phyloP scores from a whole-genome alignment of 345 rosid species.

The Brassica juncea region DNA sequence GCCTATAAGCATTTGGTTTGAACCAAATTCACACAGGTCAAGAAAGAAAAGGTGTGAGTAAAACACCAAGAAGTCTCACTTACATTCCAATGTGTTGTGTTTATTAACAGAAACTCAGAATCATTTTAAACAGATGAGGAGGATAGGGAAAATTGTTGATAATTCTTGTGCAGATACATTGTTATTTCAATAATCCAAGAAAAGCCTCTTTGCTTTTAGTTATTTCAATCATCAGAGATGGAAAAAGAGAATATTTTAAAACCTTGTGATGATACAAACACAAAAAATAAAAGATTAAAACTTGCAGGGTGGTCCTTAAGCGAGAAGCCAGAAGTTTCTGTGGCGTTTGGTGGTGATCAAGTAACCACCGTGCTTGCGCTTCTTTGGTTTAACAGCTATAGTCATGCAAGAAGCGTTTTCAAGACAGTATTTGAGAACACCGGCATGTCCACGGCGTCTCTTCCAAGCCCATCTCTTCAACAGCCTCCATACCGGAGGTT shows the following conservation, averaged over 20 bases:
- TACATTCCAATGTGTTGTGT: conserved; percentile 25
- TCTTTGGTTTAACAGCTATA: conserved; percentile 77
- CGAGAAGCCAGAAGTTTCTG: conserved; percentile 90
- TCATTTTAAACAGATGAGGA: conserved; percentile 16
- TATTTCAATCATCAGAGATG: no score
- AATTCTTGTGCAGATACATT: conserved; percentile 36
- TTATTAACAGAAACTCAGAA: conserved; percentile 19
- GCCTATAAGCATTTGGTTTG: conserved; percentile 48
- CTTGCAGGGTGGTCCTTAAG: conserved; percentile 41
- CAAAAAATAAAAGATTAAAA: neutral
- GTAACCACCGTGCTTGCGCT: conserved; percentile 76
- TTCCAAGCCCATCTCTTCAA: conserved; percentile 56
- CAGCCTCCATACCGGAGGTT: conserved; percentile 58
- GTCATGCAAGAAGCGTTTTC: conserved; percentile 87
- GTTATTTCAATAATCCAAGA: conserved; percentile 18
- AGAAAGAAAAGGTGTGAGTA: conserved; percentile 9
- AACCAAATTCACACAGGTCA: neutral
- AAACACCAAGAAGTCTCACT: conserved; percentile 27
- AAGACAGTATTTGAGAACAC: conserved; percentile 68
- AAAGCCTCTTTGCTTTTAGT: no score
- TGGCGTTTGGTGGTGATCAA: conserved; percentile 91
- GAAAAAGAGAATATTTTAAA: neutral
- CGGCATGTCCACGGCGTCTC: conserved; percentile 40
- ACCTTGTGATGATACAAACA: conserved; percentile 28
- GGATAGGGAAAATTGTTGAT: conserved; percentile 35